Percentiles rank a stretch among this genome's conserved stretches.
Conservation (phyloP, 306 rosid genomes). For the Citrullus mucosospermus region DNA sequence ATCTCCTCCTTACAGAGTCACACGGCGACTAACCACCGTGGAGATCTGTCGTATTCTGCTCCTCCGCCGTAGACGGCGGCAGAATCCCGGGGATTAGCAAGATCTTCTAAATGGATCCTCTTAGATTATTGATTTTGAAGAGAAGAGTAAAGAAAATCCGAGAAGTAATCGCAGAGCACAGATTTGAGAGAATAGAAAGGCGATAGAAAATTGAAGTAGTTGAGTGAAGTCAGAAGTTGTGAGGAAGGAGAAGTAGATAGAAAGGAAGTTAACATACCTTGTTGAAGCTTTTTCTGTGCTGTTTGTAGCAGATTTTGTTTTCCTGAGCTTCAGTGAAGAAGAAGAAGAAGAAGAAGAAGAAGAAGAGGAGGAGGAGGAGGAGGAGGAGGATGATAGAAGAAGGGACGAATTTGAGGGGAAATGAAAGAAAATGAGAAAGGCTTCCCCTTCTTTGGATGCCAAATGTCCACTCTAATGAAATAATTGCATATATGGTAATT, state of each 20-base stretch:
- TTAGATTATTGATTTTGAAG: neutral
- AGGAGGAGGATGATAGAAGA: neutral
- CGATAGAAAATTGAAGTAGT: neutral
- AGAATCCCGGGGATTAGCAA: neutral
- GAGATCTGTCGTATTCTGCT: neutral
- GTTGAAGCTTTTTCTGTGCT: neutral
- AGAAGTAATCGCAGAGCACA: neutral
- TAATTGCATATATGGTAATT: neutral
- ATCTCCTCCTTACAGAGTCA: neutral
- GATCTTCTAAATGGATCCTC: neutral
- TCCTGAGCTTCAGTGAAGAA: neutral
- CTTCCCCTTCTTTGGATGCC: neutral
- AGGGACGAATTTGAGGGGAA: no score
- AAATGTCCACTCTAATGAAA: neutral
- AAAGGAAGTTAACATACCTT: neutral
- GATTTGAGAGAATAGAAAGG: neutral
- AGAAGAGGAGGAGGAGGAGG: neutral
- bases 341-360: neutral
- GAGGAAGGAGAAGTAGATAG: neutral
- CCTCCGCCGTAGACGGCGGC: no score
- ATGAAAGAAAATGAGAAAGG: no score
- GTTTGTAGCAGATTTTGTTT: neutral
- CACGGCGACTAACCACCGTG: neutral
- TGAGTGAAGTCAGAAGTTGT: no score
- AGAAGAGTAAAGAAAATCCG: neutral